phyloP scores from a whole-genome alignment of 306 rosid genomes.

The Lathyrus aphaca region DNA sequence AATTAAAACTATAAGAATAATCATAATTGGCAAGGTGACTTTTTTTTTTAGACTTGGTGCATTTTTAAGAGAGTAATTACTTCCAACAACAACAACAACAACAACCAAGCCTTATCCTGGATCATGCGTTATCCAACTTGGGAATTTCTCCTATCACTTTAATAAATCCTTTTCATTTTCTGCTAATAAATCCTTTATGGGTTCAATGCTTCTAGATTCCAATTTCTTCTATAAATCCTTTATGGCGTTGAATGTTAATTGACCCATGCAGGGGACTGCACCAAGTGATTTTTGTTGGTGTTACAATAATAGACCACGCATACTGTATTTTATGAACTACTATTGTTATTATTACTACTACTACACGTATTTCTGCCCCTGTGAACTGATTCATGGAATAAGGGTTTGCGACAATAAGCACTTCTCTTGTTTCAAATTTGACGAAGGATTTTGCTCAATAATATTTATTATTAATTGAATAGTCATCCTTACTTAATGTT shows the following conservation, averaged over 20 bases:
- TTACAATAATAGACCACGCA: neutral
- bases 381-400: neutral
- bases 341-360: neutral
- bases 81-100: neutral
- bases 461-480: slow-evolving; percentile 15
- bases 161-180: neutral
- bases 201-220: neutral
- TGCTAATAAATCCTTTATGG: neutral
- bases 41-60: neutral
- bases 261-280: neutral
- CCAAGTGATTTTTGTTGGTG: neutral
- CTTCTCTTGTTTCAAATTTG: slow-evolving; percentile 8
- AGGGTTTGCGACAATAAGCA: neutral
- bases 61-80: slow-evolving; percentile 1
- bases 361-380: neutral
- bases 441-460: neutral
- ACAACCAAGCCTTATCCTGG: too few species aligned
- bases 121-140: neutral
- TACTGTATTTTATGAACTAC: neutral
- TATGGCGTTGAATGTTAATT: neutral
- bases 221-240: neutral
- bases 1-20: neutral
- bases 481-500: neutral
- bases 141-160: neutral
- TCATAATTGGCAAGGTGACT: neutral